These are phyloP conservation scores for Aquilaria sinensis DNA, from an alignment of 345 rosid species.

Conservation along the genomic window DNA sequence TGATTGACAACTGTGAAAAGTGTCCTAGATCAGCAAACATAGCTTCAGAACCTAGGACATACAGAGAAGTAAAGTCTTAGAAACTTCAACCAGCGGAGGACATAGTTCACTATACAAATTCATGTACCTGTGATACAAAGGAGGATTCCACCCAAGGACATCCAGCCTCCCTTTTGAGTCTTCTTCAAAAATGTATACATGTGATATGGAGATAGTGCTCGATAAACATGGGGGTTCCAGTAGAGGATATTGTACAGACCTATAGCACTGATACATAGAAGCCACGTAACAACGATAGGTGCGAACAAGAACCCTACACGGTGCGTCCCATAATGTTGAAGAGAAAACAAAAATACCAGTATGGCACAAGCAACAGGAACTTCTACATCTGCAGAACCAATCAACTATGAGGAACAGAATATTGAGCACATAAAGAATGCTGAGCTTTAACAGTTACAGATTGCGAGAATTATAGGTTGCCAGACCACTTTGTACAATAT, in stretches of 20 bases:
- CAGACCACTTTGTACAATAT: too few species aligned
- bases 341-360: constrained; percentile 64
- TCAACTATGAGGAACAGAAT: neutral
- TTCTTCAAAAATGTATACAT: constrained; percentile 86
- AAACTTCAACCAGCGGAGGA: neutral
- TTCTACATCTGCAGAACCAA: constrained; percentile 56
- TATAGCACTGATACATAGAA: constrained; percentile 72
- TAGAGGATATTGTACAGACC: constrained; percentile 79
- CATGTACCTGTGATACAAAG: constrained; percentile 79
- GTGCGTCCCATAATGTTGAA: constrained; percentile 80
- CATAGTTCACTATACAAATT: neutral
- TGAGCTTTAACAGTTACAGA: neutral
- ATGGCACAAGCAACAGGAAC: constrained; percentile 65
- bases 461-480: too few species aligned
- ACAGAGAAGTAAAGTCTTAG: neutral
- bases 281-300: constrained; percentile 62
- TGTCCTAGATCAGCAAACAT: constrained; percentile 99
- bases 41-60: constrained; percentile 78
- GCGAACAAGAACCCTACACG: constrained; percentile 74
- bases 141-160: constrained; percentile 95
- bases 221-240: constrained; percentile 88
- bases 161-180: constrained; percentile 88
- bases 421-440: constrained; percentile 4
- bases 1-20: constrained; percentile 83
- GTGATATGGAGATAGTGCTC: constrained; percentile 91